phyloP scores from a whole-genome alignment of 2,329 filamentous ascomycete species.

The Cladosporium halotolerans region DNA sequence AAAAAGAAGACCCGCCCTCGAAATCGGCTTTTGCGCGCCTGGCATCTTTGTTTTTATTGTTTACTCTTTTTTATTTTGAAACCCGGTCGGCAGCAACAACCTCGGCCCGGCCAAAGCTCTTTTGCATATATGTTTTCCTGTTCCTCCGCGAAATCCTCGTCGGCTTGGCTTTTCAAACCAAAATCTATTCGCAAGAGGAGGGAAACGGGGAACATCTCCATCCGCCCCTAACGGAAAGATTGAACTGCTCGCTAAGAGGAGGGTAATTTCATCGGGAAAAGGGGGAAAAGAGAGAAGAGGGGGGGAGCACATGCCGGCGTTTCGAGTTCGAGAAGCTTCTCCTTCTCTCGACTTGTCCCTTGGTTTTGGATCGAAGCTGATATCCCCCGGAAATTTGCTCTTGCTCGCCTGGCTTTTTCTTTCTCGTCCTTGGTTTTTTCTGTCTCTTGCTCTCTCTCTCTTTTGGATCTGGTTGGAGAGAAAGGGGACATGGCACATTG shows the following conservation, averaged over 20 bases:
- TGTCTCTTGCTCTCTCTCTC: neutral
- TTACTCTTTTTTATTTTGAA: neutral
- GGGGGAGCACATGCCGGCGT: neutral
- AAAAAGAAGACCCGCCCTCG: neutral
- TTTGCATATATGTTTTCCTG: slow-evolving; percentile 3
- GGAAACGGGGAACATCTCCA: too few species aligned
- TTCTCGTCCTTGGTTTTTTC: neutral
- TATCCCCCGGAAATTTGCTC: neutral
- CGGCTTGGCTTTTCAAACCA: too few species aligned
- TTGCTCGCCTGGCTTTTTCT: neutral
- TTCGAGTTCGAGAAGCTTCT: neutral
- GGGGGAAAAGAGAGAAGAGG: neutral
- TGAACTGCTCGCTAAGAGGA: too few species aligned
- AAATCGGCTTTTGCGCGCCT: neutral
- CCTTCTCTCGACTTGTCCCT: neutral
- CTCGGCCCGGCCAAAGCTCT: neutral
- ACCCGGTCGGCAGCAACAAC: neutral
- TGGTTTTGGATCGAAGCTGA: neutral
- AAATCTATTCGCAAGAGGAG: too few species aligned
- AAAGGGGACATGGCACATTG: too few species aligned
- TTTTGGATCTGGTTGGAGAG: neutral
- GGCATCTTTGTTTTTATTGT: slow-evolving; percentile 8
- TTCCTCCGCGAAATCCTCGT: neutral
- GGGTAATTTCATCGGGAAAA: neutral
- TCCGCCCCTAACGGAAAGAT: too few species aligned